Percentiles rank a stretch among this genome's conserved stretches.
phyloP scores from a whole-genome alignment of 2,329 filamentous ascomycete species.

The Aspergillus floridensis region DNA sequence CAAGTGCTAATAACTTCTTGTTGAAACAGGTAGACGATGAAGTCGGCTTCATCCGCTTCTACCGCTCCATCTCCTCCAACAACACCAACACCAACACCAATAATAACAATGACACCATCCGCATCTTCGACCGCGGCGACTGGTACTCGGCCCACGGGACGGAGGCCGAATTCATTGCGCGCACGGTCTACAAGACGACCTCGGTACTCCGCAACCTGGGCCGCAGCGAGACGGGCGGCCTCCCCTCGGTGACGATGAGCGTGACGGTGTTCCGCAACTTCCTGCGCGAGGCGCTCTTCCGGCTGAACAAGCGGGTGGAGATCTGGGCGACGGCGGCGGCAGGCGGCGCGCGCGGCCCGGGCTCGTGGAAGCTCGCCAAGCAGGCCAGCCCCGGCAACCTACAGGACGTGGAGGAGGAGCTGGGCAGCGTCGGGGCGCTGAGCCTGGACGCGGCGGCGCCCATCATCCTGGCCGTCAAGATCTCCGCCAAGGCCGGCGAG shows the following conservation, averaged over 20 bases:
- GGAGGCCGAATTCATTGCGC: conserved; percentile 49
- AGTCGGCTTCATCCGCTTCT: conserved; percentile 93
- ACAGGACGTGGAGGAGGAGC: conserved; percentile 93
- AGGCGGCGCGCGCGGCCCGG: conserved; percentile 72
- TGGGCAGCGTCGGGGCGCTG: conserved; percentile 58
- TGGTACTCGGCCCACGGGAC: conserved; percentile 72
- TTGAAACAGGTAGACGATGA: conserved; percentile 80
- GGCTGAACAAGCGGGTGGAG: conserved; percentile 84
- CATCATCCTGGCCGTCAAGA: conserved; percentile 92
- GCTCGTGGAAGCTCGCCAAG: conserved; percentile 85
- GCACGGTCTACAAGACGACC: conserved; percentile 92
- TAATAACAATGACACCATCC: conserved; percentile 57
- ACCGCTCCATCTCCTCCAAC: conserved; percentile 69
- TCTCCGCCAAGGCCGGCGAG: conserved; percentile 82
- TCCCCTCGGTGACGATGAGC: conserved; percentile 93
- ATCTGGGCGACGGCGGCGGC: conserved; percentile 77
- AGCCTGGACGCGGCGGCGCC: conserved; percentile 78
- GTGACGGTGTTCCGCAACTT: conserved; percentile 94
- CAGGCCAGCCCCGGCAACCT: conserved; percentile 93
- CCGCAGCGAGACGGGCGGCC: conserved; percentile 74
- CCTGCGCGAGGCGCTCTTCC: conserved; percentile 88
- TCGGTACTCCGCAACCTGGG: conserved; percentile 91
- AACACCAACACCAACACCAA: conserved; percentile 44
- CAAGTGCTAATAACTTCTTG: too few species aligned
- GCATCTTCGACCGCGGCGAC: conserved; percentile 90